Evolutionary conservation across 2,329 filamentous ascomycete genomes (phyloP).

Genomic region (Stachybotrys chlorohalonatus): DNA sequence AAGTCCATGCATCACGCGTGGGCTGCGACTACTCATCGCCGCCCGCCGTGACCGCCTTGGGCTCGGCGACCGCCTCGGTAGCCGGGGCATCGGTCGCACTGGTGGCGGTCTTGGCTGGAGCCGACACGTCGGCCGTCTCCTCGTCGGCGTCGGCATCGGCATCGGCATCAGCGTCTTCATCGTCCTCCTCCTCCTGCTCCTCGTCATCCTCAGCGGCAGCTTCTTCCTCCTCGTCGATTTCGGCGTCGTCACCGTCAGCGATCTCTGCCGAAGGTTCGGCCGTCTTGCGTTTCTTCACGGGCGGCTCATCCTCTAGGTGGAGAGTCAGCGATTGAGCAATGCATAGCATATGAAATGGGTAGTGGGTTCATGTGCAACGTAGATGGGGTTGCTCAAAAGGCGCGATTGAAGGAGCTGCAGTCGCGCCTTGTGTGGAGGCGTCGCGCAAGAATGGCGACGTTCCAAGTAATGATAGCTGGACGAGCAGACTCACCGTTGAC

Average conservation of each 20-base stretch:
- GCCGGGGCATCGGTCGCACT: constrained; percentile 14
- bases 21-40: constrained; percentile 10
- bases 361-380: not conserved
- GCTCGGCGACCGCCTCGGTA: constrained; percentile 15
- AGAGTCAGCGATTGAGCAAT: not conserved
- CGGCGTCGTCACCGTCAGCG: constrained; percentile 20
- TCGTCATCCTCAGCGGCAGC: constrained; percentile 16
- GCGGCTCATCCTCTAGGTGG: constrained; percentile 28
- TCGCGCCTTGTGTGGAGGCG: no score
- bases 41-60: constrained; percentile 18
- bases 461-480: not conserved
- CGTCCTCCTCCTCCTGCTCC: constrained; percentile 15
- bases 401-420: no score
- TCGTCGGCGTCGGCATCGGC: constrained; percentile 11
- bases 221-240: constrained; percentile 13
- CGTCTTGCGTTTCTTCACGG: constrained; percentile 44
- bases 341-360: not conserved
- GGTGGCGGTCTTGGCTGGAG: constrained; percentile 15
- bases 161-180: constrained; percentile 12
- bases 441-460: not conserved
- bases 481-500: constrained; percentile 22
- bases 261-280: constrained; percentile 19
- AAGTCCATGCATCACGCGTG: no score
- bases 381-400: no score
- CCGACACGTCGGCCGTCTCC: constrained; percentile 11